These are phyloP conservation scores for Solanum medicagineum DNA, from an alignment of 257 asterid species.

Conservation along the genomic window DNA sequence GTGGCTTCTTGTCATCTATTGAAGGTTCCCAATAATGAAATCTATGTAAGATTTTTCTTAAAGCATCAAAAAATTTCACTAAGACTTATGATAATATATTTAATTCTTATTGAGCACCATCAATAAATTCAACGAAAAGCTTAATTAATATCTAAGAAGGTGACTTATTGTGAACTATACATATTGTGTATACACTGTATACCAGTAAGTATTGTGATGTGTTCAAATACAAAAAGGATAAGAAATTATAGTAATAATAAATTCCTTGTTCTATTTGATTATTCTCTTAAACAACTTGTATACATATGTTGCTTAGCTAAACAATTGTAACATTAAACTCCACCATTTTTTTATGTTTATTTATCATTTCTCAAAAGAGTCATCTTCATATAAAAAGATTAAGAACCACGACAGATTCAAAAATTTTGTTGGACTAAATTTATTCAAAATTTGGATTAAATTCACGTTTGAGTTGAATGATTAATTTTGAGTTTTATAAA, in stretches of 20 bases:
- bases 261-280: neutral
- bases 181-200: no score
- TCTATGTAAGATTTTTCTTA: neutral
- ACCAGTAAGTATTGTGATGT: neutral
- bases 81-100: neutral
- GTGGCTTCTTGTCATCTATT: neutral
- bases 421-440: no score
- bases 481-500: no score
- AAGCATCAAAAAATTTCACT: neutral
- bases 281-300: neutral
- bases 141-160: neutral
- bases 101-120: neutral
- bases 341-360: neutral
- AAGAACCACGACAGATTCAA: neutral
- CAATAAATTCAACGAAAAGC: neutral
- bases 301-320: neutral
- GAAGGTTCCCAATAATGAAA: neutral
- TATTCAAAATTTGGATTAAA: no score
- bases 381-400: no score
- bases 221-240: neutral
- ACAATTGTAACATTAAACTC: neutral
- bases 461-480: no score
- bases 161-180: neutral
- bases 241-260: neutral
- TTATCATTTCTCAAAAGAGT: neutral